A percentile compares a stretch with the other conserved stretches of the same genome.
Conservation (phyloP, 2,329 filamentous ascomycete genomes). For the Calonectria multiphialidica region DNA sequence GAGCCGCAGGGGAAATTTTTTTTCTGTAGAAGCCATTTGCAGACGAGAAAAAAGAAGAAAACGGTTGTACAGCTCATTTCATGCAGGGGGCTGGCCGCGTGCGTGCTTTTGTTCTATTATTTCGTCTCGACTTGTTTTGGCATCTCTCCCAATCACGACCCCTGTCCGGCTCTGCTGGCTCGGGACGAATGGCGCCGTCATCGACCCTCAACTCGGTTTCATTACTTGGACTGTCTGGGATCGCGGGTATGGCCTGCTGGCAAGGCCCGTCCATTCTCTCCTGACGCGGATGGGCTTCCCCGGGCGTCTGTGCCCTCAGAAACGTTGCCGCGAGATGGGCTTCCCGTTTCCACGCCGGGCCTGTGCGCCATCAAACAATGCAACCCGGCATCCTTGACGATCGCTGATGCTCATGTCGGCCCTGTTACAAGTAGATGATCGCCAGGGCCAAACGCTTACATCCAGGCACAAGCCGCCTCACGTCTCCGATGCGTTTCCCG, state of each 20-base stretch:
- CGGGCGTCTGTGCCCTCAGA: slow-evolving; percentile 18
- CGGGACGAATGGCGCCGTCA: background rate
- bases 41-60: slow-evolving; percentile 10
- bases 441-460: slow-evolving; percentile 5
- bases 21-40: background rate
- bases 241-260: background rate
- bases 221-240: background rate
- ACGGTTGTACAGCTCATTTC: slow-evolving; percentile 24
- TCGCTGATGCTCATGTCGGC: background rate
- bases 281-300: slow-evolving; percentile 15
- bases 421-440: background rate
- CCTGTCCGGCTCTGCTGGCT: background rate
- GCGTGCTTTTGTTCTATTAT: background rate
- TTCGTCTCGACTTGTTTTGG: slow-evolving; percentile 1
- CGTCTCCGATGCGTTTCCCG: slow-evolving; percentile 6
- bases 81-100: slow-evolving; percentile 21
- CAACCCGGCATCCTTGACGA: slow-evolving; percentile 14
- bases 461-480: background rate
- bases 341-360: background rate
- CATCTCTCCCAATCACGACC: background rate
- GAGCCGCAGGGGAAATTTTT: background rate
- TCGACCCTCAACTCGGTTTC: background rate
- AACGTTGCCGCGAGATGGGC: background rate
- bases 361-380: slow-evolving; percentile 17
- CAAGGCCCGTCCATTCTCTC: background rate